These are phyloP conservation scores for Candida nonsorbophila DNA, from an alignment of 805 yeast species.

Conservation along the genomic window DNA sequence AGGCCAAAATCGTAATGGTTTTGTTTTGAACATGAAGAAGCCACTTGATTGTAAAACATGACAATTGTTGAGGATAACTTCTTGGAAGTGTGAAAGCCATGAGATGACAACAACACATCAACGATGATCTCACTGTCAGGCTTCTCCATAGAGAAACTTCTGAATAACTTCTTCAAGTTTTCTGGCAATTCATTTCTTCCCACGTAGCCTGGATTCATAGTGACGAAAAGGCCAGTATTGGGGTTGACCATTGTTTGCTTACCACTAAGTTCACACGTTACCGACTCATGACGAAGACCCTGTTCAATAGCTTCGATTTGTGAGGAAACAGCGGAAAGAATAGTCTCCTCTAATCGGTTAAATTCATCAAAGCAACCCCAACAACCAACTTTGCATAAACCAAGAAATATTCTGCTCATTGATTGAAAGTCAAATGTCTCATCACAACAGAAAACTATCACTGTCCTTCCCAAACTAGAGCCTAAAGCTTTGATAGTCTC, in stretches of 20 bases:
- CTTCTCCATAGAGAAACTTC: conserved; percentile 64
- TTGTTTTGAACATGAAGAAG: conserved; percentile 42
- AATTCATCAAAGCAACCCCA: conserved; percentile 98
- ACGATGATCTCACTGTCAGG: conserved; percentile 71
- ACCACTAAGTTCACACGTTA: conserved; percentile 37
- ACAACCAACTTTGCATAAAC: conserved; percentile 77
- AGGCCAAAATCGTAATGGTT: conserved; percentile 88
- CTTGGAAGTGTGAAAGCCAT: conserved; percentile 55
- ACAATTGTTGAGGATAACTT: conserved; percentile 46
- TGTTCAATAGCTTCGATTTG: conserved; percentile 68
- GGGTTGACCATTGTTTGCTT: conserved; percentile 31
- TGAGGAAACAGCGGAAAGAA: conserved; percentile 80
- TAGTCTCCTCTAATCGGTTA: conserved; percentile 66
- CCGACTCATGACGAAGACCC: conserved; percentile 33
- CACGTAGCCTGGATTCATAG: conserved; percentile 85
- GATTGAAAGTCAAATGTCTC: conserved; percentile 79
- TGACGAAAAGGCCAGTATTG: conserved; percentile 72
- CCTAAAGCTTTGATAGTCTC: conserved; percentile 86
- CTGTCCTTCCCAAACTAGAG: conserved; percentile 71
- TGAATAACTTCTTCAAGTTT: conserved; percentile 71
- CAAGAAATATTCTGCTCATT: conserved; percentile 70
- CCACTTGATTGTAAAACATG: conserved; percentile 47
- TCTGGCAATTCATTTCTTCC: conserved; percentile 85
- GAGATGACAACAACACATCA: conserved; percentile 65
- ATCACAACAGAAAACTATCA: conserved; percentile 86